Conservation (phyloP, 495 filamentous ascomycete genomes). For the Hypomontagnella submonticulosa region DNA sequence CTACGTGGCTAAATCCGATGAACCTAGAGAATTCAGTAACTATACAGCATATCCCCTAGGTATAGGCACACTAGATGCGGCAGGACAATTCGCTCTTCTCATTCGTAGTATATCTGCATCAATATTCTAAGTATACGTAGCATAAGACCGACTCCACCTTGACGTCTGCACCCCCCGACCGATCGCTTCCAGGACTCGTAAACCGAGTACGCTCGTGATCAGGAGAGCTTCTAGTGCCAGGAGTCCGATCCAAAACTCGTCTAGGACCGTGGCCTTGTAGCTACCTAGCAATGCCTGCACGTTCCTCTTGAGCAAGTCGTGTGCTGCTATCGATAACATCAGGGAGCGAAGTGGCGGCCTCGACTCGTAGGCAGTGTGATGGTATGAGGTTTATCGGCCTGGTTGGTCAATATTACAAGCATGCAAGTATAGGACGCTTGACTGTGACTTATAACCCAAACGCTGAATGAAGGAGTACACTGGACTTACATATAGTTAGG, state of each 20-base stretch:
- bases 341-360: neutral
- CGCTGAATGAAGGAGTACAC: too few relatives aligned
- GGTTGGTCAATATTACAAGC: conserved; percentile 28
- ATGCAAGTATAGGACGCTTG: neutral
- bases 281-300: conserved; percentile 43
- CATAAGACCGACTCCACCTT: conserved; percentile 8
- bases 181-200: conserved; percentile 40
- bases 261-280: conserved; percentile 55
- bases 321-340: conserved; percentile 16
- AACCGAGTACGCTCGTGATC: conserved; percentile 50
- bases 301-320: conserved; percentile 31
- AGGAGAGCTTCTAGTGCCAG: conserved; percentile 56
- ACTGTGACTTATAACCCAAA: neutral
- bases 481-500: conserved; percentile 4
- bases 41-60: too few relatives aligned
- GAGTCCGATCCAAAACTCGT: conserved; percentile 59
- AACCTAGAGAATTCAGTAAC: too few relatives aligned
- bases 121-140: conserved; percentile 1
- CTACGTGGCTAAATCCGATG: too few relatives aligned
- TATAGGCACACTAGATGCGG: too few relatives aligned
- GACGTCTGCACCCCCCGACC: conserved; percentile 18
- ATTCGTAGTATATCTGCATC: neutral
- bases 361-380: neutral
- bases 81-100: neutral
- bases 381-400: conserved; percentile 12